phyloP scores from a whole-genome alignment of 78 protist species.

The Planoprotostelium fungivorum region DNA sequence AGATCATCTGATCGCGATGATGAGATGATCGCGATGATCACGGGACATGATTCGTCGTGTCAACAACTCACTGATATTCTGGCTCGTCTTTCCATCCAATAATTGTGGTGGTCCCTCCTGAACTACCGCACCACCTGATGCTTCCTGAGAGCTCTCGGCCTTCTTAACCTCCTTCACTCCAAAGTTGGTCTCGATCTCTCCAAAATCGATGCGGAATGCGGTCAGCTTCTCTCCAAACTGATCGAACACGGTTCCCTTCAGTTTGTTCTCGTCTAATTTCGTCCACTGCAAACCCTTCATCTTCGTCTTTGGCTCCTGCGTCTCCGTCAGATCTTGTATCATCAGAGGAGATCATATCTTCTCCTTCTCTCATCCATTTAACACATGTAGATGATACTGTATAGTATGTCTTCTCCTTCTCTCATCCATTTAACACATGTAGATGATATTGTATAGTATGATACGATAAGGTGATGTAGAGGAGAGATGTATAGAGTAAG shows the following conservation, averaged over 20 bases:
- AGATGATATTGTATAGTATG: no score
- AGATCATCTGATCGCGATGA: no score
- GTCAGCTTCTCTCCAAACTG: slow-evolving; percentile 11
- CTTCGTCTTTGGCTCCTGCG: slow-evolving; percentile 39
- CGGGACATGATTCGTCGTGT: no score
- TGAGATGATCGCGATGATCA: no score
- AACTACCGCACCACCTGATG: not conserved
- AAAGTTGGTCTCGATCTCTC: not conserved
- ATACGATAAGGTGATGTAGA: no score
- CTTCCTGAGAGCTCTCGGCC: not conserved
- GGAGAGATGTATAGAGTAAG: no score
- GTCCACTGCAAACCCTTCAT: slow-evolving; percentile 72
- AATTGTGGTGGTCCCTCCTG: not conserved
- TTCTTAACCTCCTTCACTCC: not conserved
- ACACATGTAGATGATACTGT: no score
- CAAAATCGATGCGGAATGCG: not conserved
- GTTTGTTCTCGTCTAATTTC: slow-evolving; percentile 51
- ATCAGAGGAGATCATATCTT: no score
- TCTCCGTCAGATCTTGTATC: no score
- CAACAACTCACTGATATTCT: not conserved
- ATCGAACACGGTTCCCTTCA: slow-evolving; percentile 37
- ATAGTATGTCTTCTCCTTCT: no score
- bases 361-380: no score
- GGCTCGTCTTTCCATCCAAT: not conserved
- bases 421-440: no score